Evolutionary conservation across 495 filamentous ascomycete genomes (phyloP).

Genomic region (Penicillium argentinense): DNA sequence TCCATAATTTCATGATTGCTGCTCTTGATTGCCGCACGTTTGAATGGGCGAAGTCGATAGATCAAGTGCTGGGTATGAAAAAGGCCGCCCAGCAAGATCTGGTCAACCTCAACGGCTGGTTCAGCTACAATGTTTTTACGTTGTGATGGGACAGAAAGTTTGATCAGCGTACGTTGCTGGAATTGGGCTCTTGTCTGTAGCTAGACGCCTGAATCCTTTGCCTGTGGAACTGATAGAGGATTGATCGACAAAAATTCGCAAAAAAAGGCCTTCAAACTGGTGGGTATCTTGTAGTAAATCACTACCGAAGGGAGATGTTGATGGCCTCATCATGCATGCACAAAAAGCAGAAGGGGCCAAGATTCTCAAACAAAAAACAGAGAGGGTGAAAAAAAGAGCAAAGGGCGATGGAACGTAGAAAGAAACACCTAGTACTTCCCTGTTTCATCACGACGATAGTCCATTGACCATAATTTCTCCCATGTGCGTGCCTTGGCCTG

Average conservation of each 20-base stretch:
- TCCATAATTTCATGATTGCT: neutral
- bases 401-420: no score
- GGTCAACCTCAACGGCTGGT: no score
- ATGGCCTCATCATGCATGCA: neutral
- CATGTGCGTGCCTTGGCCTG: constrained; percentile 43
- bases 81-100: neutral
- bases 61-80: no score
- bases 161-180: no score
- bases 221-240: no score
- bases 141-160: no score
- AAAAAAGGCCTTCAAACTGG: neutral
- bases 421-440: constrained; percentile 14
- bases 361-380: neutral
- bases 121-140: no score
- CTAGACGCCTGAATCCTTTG: no score
- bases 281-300: constrained; percentile 1
- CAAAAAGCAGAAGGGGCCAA: constrained; percentile 7
- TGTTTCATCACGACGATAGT: constrained; percentile 50
- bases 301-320: neutral
- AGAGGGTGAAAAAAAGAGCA: no score
- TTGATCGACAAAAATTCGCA: neutral
- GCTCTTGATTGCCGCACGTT: neutral
- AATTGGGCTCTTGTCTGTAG: no score
- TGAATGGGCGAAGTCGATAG: neutral
- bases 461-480: constrained; percentile 53